Evolutionary conservation across 176 grass and related monocot genomes (phyloP), one percentile per base, ranked within the genome.

Genomic region (Melocanna baccifera): DNA sequence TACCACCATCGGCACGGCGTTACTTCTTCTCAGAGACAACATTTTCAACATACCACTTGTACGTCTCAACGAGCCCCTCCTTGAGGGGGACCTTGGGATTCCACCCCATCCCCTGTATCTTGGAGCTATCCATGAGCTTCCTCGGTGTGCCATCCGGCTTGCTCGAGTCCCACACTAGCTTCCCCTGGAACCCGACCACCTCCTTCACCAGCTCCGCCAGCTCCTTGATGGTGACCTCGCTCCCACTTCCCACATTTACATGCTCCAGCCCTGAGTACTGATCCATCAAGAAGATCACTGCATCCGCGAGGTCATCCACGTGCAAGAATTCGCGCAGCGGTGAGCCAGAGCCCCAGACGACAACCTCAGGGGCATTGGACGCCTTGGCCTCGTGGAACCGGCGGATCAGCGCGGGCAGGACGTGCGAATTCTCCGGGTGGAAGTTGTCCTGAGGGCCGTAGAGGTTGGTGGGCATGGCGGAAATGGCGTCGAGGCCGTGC

Each of bases 91-190:
- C 41, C 83, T 93, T 92, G 9, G 93, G 88, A 68, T 75, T 84
- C 93, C 93, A 96, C 1, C 93, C 93, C 81, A 93, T 91, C 16
- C 59, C 76, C 28, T 88, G 88, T 52, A 96, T 88, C 88, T 88
- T 96, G 47, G 93, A 96, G 73, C 72, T 91, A 79, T 96, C 93
- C 91, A 96, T 92, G 80, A 96, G 93, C 91, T 96, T 96, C 81
- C 91, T 90, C 0, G 93, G 93, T 2, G 91, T 96, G 56, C 93
- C 91, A 0, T 96, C 91, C 0, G 93, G 93, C 72, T 96, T 96
- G 43, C 32, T 89, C 10, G 86, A 67, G 61, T 96, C 91, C 94
- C 94, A 96, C 10, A 92, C 84, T 6, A 93, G 88, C 40, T 89
- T 83, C 26, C 93, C 93, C 77, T 71, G 53, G 81, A 93, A 96